phyloP scores from a whole-genome alignment of 2,329 filamentous ascomycete genomes.

The Xylariaceae sp. region DNA sequence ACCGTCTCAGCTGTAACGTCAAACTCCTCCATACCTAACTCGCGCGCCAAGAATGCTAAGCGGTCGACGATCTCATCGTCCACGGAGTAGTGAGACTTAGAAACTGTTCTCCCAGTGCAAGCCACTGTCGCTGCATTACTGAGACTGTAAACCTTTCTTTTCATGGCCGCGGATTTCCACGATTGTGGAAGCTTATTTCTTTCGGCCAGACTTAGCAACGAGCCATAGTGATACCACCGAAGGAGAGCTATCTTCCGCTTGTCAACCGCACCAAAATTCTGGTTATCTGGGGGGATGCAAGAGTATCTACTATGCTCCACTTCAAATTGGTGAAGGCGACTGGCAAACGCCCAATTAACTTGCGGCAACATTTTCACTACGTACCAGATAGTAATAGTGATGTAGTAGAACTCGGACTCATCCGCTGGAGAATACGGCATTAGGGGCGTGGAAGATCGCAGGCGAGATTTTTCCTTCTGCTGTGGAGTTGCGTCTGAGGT shows the following conservation, averaged over 20 bases:
- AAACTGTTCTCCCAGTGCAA: slow-evolving; percentile 5
- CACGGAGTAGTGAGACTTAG: slow-evolving; percentile 9
- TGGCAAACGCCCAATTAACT: slow-evolving; percentile 3
- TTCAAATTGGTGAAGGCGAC: neutral
- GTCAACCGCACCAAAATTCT: slow-evolving; percentile 6
- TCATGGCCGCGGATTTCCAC: slow-evolving; percentile 7
- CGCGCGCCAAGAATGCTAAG: slow-evolving; percentile 18
- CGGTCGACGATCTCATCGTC: slow-evolving; percentile 25
- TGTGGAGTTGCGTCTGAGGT: too few species aligned
- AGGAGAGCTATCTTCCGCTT: slow-evolving; percentile 18
- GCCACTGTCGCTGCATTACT: neutral
- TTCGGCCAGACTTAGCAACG: slow-evolving; percentile 10
- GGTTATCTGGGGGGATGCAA: slow-evolving; percentile 10
- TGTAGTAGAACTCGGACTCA: slow-evolving; percentile 24
- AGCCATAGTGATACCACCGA: slow-evolving; percentile 26
- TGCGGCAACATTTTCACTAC: slow-evolving; percentile 11
- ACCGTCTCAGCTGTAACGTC: slow-evolving; percentile 4
- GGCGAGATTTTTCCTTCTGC: too few species aligned
- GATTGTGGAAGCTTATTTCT: neutral
- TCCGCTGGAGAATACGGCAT: neutral
- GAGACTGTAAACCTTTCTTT: slow-evolving; percentile 4
- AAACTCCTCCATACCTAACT: slow-evolving; percentile 13
- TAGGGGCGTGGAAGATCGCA: neutral
- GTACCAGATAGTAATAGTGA: slow-evolving; percentile 27
- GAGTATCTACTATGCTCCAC: slow-evolving; percentile 3